phyloP scores from a whole-genome alignment of 129 eudicot genomes.

The Ambrosia trifida region DNA sequence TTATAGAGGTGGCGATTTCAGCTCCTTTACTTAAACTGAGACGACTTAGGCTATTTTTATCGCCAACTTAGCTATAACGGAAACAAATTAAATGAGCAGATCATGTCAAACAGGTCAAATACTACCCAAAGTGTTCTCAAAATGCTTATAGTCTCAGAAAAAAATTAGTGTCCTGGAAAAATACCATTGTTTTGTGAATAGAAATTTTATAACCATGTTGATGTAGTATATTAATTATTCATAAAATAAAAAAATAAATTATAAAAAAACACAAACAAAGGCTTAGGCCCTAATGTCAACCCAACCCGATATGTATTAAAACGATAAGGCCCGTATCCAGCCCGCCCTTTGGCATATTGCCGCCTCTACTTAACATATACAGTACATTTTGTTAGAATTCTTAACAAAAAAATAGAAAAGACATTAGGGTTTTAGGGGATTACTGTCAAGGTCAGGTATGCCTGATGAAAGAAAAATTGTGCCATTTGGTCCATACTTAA shows the following conservation, averaged over 20 bases:
- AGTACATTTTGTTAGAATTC: slow-evolving; percentile 2
- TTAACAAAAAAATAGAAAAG: slow-evolving; percentile 5
- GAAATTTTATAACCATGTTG: background rate
- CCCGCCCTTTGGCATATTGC: background rate
- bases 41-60: background rate
- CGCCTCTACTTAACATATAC: background rate
- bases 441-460: slow-evolving; percentile 94
- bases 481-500: slow-evolving; percentile 89
- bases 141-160: background rate
- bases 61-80: background rate
- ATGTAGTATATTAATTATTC: background rate
- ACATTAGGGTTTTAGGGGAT: slow-evolving; percentile 10
- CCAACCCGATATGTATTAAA: background rate
- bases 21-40: background rate
- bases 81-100: background rate
- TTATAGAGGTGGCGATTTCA: background rate
- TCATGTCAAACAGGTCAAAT: background rate
- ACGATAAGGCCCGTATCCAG: background rate
- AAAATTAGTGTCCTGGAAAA: background rate
- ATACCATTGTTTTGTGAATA: background rate
- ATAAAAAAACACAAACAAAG: background rate
- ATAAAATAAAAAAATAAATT: background rate
- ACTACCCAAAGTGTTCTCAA: background rate
- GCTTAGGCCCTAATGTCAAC: no score
- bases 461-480: slow-evolving; percentile 84